These are phyloP conservation scores for Wallemia mellicola DNA, from an alignment of 1,284 basidiomycete genomes.

Conservation along the genomic window DNA sequence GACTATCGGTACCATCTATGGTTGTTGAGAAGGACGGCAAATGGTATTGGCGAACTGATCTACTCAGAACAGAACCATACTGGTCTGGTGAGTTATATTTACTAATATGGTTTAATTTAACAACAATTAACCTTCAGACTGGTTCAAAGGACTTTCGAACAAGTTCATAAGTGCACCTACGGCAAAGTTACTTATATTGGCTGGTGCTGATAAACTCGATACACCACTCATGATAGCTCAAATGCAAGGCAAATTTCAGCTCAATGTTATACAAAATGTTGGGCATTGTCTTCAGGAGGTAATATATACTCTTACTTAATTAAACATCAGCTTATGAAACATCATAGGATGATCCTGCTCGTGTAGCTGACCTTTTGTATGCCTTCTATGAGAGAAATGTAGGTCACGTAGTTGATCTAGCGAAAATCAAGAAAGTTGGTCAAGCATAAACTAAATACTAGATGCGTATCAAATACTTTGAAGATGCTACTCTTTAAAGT, in stretches of 20 bases:
- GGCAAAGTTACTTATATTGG: constrained; percentile 17
- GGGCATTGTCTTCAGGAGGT: constrained; percentile 19
- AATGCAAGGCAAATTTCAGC: constrained; percentile 20
- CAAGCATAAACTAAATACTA: neutral
- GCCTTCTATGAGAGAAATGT: neutral
- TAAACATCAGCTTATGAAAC: too few relatives aligned
- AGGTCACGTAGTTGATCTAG: neutral
- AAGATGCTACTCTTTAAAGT: too few relatives aligned
- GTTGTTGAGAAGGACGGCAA: constrained; percentile 3
- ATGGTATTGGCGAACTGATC: constrained; percentile 13
- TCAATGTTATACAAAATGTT: constrained; percentile 16
- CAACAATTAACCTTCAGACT: constrained; percentile 11
- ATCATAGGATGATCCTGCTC: neutral
- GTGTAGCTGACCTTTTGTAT: neutral
- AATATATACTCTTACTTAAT: too few relatives aligned
- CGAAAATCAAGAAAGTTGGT: neutral
- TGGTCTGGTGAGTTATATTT: constrained; percentile 11
- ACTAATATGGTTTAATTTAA: too few relatives aligned
- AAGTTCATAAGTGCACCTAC: constrained; percentile 14
- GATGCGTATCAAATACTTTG: too few relatives aligned
- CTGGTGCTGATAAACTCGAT: constrained; percentile 18
- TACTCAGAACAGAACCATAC: constrained; percentile 14
- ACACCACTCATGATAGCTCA: constrained; percentile 18
- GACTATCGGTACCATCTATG: constrained; percentile 11
- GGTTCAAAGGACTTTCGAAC: constrained; percentile 16